Evolutionary conservation across 1,284 basidiomycete species (phyloP), one percentile per base, ranked within the genome.

Genomic region (Ganoderma lucidum): DNA sequence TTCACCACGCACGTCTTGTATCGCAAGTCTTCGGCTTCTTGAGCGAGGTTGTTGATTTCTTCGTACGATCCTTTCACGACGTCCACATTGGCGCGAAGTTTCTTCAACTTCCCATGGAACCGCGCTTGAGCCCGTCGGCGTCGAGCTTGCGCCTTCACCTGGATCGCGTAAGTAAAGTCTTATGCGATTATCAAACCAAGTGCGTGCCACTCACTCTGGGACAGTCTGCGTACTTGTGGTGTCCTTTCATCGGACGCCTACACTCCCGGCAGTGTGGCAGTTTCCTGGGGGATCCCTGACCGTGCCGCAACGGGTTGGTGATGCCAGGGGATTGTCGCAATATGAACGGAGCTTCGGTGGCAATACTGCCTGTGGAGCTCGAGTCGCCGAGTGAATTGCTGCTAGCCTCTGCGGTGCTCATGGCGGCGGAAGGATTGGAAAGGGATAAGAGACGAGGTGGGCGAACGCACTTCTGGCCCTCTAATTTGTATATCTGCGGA

Each of bases 231-330:
- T 23, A 19, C 30, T 63, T 48, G 28, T 35, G 35, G 37, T 63
- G 62, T 8, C 45, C 45, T 14, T 63, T 63, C 62, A 63, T 63
- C 10, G 62, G 62, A 45, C 35, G 28, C 45, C 62, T 28, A 28
- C 62, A 63, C 8, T 28, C 44, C 3, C 44, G 28, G 19, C 62
- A 62, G 30, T 62, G 62, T 10, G 62, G 60, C 60, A 30, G 44
- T n/a, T 32, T 45, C 32, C 42, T 48, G 32, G 32, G 32, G 32
- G 35, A 23, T 35, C 32, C 30, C 37, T 56, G 15, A 30, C 30
- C 30, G 19, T 19, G 55, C 55, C 6, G 55, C 19, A 35, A 35
- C 32, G 55, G 56, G 6, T 8, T 35, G 35, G 8, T 35, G 8
- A 3, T 37, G 37, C 17, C 37, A 5, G 35, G 32, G 32, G 56